phyloP scores from a whole-genome alignment of 2,329 filamentous ascomycete species.

The Aspergillus glaucus region DNA sequence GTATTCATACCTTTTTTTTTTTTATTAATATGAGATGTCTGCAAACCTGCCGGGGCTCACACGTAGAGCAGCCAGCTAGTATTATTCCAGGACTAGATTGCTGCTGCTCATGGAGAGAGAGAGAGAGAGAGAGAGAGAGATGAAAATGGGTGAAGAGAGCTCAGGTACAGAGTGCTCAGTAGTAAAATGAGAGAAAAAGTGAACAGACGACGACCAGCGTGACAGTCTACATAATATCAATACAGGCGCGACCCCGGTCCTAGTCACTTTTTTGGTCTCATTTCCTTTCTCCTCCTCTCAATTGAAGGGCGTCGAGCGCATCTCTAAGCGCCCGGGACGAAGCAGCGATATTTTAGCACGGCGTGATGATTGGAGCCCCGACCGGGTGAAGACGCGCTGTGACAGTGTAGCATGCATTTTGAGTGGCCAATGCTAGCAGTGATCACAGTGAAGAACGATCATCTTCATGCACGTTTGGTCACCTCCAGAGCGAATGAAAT shows the following conservation, averaged over 20 bases:
- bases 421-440: slow-evolving; percentile 1
- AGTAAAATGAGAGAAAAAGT: neutral
- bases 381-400: slow-evolving; percentile 2
- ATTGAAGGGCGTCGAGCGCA: neutral
- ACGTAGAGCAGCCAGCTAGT: neutral
- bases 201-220: neutral
- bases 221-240: neutral
- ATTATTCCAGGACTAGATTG: neutral
- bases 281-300: neutral
- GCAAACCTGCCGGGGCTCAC: neutral
- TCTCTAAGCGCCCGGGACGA: slow-evolving; percentile 26
- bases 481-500: slow-evolving; percentile 12
- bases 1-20: neutral
- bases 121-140: neutral
- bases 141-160: neutral
- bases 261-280: neutral
- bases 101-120: neutral
- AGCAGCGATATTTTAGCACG: slow-evolving; percentile 10
- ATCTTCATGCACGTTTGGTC: slow-evolving; percentile 15
- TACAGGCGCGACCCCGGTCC: neutral
- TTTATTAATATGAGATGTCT: neutral
- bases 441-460: slow-evolving; percentile 26
- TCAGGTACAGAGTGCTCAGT: neutral
- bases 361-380: slow-evolving; percentile 12
- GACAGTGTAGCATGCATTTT: slow-evolving; percentile 1